Evolutionary conservation across 768 basidiomycete species (phyloP), one percentile per base, ranked within the genome.

Genomic region (Pleurotus tuber-regium): DNA sequence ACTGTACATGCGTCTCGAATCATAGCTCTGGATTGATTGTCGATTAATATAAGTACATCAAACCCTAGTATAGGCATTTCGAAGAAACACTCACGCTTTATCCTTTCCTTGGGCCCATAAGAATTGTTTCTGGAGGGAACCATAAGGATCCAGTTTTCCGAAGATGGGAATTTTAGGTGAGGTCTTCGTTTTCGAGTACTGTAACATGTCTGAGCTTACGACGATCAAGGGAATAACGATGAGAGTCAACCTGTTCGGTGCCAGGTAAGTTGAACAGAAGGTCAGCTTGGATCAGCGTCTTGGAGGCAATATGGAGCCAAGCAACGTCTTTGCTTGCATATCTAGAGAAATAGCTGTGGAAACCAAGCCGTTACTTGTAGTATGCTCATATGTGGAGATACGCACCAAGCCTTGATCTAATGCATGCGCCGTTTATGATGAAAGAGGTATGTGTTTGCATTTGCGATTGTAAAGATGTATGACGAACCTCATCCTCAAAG

Each of bases 221-320:
- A 30, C 26, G 10, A 9, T 10, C 12, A 28, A 35, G 8, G 33
- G 16, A 11, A 35, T 11, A 7, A 14, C 7, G 35, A n/a, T 9
- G 35, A 36, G n/a, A 0, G 51, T 59, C 28, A 50, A 82, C 83
- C 69, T 93, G 91, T 66, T 95, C 92, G 1, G 64, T 83, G 3
- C 80, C 72, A 0, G 92, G 90, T 11, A 95, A 71, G 68, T 94
- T 94, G 72, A 92, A 81, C 2, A 95, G 65, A 35, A 95, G 70
- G 65, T 97, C 93, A 2, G 89, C 93, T 64, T 87, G 75, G 41
- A 95, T 78, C 36, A 95, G 70, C 0, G 86, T 81, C 63, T 83
- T 87, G 11, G 84, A 87, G 1, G 79, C 71, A 11, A 71, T 67
- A 61, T 95, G 92, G 53, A 87, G 78, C 67, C 91, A 92, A 0